phyloP scores from a whole-genome alignment of 495 filamentous ascomycete species.

The Aspergillus kassunensis region DNA sequence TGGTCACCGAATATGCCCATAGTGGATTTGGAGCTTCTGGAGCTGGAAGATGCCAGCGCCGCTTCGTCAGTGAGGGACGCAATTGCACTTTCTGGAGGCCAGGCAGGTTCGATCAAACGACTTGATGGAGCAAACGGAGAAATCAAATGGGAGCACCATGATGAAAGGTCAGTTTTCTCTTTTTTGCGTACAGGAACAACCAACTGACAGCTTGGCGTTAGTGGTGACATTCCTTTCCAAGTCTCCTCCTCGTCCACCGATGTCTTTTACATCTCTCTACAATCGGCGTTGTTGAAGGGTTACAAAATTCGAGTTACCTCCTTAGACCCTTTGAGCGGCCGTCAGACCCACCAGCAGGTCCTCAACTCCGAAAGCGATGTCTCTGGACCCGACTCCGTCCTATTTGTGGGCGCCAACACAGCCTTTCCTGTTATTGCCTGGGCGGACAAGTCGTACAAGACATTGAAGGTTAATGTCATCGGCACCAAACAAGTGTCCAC shows the following conservation, averaged over 20 bases:
- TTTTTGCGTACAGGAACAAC: not conserved
- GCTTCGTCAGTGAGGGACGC: constrained; percentile 57
- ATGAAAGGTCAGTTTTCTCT: constrained; percentile 45
- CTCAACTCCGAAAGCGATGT: constrained; percentile 73
- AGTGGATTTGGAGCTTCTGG: constrained; percentile 75
- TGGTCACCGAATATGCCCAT: constrained; percentile 49
- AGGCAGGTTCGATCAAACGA: constrained; percentile 57
- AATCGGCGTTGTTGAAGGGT: constrained; percentile 59
- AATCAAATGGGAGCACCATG: constrained; percentile 71
- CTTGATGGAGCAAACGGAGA: constrained; percentile 70
- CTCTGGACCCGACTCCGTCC: constrained; percentile 58
- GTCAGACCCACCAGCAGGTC: constrained; percentile 57
- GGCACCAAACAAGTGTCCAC: constrained; percentile 61
- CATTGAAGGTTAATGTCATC: constrained; percentile 74
- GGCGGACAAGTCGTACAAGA: constrained; percentile 65
- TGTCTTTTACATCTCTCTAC: constrained; percentile 73
- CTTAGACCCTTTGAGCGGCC: constrained; percentile 67
- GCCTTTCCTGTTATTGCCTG: constrained; percentile 78
- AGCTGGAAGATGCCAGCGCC: constrained; percentile 56
- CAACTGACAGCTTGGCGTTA: constrained; percentile 23
- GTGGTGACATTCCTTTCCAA: constrained; percentile 69
- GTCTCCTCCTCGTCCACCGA: constrained; percentile 69
- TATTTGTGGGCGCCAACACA: constrained; percentile 80
- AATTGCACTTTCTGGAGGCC: constrained; percentile 59
- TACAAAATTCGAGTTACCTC: constrained; percentile 70